Evolutionary conservation across 495 filamentous ascomycete species (phyloP), one percentile per base, ranked within the genome.

Genomic region (Aspergillus steynii): DNA sequence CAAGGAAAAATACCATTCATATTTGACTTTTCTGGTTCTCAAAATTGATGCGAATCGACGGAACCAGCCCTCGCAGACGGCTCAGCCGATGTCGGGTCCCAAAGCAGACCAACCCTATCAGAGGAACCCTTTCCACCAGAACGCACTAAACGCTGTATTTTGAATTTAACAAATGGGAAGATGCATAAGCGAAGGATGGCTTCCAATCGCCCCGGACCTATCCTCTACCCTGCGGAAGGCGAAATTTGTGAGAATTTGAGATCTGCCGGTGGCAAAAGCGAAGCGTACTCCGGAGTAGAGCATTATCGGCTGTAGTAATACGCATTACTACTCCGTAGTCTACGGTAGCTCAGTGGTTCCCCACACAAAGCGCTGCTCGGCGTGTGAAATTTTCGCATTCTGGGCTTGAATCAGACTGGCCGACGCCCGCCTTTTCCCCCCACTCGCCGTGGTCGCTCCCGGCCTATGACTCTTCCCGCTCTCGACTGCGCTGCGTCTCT

Each of bases 381-480:
- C 62, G 61, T 59, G 61, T 61, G 62, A 71, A 71, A 66, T 67
- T 71, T 71, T 68, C 63, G 56, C 62, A 52, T 52, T 34, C 31
- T 68, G 65, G 68, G 62, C 62, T 61, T 65, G 60, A 27, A 34
- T 34, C 31, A 34, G 31, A 34, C 6, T 34, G 31, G 31, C 31
- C 9, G 31, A 34, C 6, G 31, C 6, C 6, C 31, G 61, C 63
- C 65, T 56, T 59, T 56, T 65, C 5, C 55, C 61, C 45, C 63
- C 59, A 63, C 68, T 60, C 60, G 58, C 59, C 62, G 62, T 66
- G 63, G 59, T 61, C 54, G 55, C 52, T 64, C 60, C 60, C 49
- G 53, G 53, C 58, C 62, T 61, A 68, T 71, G 68, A 71, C 68
- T 71, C 68, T 66, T 60, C 53, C 56, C 55, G 31, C 52, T 45